These are phyloP conservation scores for Pyricularia grisea DNA, from an alignment of 2,329 filamentous ascomycete species.

Conservation along the genomic window DNA sequence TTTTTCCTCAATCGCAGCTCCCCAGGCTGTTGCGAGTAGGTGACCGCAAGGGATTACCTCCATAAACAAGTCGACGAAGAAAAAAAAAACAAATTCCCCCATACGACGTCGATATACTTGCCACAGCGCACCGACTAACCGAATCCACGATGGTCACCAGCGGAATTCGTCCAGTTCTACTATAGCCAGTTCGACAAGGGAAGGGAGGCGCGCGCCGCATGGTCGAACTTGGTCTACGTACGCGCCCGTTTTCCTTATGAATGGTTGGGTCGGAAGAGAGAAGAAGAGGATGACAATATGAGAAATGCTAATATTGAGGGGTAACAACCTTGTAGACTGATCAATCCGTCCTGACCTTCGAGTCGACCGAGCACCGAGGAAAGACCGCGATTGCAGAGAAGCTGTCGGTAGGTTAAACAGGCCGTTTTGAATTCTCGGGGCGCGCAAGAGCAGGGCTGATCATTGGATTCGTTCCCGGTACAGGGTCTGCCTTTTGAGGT, in stretches of 20 bases:
- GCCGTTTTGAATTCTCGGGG: background rate
- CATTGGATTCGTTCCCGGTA: slow-evolving; percentile 1
- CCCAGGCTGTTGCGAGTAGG: slow-evolving; percentile 6
- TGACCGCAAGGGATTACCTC: background rate
- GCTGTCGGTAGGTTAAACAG: slow-evolving; percentile 52
- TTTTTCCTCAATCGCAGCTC: background rate
- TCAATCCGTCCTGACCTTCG: slow-evolving; percentile 89
- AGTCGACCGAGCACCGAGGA: slow-evolving; percentile 60
- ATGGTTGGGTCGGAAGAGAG: background rate
- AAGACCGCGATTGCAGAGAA: slow-evolving; percentile 63
- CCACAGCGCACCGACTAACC: background rate
- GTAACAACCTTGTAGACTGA: slow-evolving; percentile 49
- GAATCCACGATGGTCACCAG: slow-evolving; percentile 32
- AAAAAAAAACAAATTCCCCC: background rate
- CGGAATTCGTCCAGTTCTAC: slow-evolving; percentile 84
- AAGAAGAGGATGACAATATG: background rate
- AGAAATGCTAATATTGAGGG: background rate
- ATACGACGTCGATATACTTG: background rate
- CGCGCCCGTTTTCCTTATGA: background rate
- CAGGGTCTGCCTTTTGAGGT: slow-evolving; percentile 73
- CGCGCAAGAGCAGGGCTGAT: background rate
- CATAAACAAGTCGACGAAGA: background rate
- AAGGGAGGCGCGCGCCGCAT: slow-evolving; percentile 3
- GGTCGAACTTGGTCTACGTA: slow-evolving; percentile 6
- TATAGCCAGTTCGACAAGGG: slow-evolving; percentile 73